These are phyloP conservation scores for Amoebophrya sp. DNA, from an alignment of 169 alveolate genomes.

Conservation along the genomic window DNA sequence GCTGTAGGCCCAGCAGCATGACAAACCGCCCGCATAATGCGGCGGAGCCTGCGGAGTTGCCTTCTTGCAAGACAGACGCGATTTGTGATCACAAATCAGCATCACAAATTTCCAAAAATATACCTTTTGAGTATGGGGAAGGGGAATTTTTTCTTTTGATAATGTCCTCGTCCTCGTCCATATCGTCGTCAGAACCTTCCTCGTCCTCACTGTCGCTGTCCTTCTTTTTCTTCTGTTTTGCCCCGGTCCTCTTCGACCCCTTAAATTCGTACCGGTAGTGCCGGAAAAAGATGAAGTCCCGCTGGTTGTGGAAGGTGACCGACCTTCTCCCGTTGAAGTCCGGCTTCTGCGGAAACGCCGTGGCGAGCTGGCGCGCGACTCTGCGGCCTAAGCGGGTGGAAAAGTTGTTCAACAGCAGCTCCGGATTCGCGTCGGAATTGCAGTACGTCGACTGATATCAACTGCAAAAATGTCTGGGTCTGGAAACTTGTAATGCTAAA, in stretches of 20 bases:
- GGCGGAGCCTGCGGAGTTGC: no score
- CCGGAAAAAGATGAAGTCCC: conserved; percentile 98
- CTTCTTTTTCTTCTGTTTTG: conserved; percentile 2
- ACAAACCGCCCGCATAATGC: no score
- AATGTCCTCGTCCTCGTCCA: background rate
- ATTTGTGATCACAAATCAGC: no score
- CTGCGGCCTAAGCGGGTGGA: conserved; percentile 94
- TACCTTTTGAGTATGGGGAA: no score
- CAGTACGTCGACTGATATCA: background rate
- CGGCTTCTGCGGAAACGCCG: conserved; percentile 91
- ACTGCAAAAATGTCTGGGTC: no score
- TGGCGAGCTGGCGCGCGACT: conserved; percentile 92
- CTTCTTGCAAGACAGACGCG: no score
- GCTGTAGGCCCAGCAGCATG: no score
- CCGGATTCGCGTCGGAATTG: conserved; percentile 70
- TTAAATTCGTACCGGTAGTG: conserved; percentile 87
- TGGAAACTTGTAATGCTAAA: no score
- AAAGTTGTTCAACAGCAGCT: conserved; percentile 89
- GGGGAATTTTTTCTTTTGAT: no score
- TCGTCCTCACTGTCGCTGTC: background rate
- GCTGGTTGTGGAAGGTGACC: conserved; percentile 93
- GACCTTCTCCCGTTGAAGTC: conserved; percentile 92
- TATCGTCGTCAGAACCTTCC: background rate
- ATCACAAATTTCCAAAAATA: no score
- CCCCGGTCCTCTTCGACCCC: conserved; percentile 38